Base-by-base conservation (phyloP, 225 moss, liverwort and hornwort species). In the Neckera pumila region DNA sequence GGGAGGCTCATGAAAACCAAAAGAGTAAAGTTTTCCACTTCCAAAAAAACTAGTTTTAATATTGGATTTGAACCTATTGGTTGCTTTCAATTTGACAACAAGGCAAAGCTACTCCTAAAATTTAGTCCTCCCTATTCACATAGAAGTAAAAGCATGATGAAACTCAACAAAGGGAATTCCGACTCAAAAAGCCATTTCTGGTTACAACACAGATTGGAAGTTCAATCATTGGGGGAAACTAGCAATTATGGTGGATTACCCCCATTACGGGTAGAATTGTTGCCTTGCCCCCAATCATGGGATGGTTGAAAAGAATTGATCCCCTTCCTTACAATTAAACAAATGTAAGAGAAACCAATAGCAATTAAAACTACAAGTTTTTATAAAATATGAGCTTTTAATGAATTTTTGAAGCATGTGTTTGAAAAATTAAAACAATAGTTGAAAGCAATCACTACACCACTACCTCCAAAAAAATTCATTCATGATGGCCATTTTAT, bases 91-190 rank as follows among this genome's bases (percentile, higher is more conserved):
- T 70, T 70, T 40, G 8, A 23, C 40, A 40, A 40, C 14, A 14
- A 70, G 0, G 14, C 14, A 14, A 70, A 70, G 3, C 14, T 23
- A 70, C 1, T 38, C 1, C 8, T 70, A 42, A 64, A 38, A 14
- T 40, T 3, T 25, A 40, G 4, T 14, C 8, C 0, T 2, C 1
- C 7, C 7, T 26, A 25, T 25, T 40, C 14, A 14, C 4, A 25
- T 14, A 40, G 14, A 70, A 40, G 25, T 14, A 4, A 70, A 70
- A 70, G 4, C 8, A 40, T 40, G 2, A 40, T 70, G 70, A 70
- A 70, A 25, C 4, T 70, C 14, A 40, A 14, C 8, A 70, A 70
- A 40, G 2, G 4, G 0, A 40, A 25, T 40, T 40, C 0, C 11
- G 40, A 13, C 1, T 69, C 23, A 23, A 38, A 34, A 38, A 23